Evolutionary conservation across 306 rosid species (phyloP).

Genomic region (Crotalaria pallida): DNA sequence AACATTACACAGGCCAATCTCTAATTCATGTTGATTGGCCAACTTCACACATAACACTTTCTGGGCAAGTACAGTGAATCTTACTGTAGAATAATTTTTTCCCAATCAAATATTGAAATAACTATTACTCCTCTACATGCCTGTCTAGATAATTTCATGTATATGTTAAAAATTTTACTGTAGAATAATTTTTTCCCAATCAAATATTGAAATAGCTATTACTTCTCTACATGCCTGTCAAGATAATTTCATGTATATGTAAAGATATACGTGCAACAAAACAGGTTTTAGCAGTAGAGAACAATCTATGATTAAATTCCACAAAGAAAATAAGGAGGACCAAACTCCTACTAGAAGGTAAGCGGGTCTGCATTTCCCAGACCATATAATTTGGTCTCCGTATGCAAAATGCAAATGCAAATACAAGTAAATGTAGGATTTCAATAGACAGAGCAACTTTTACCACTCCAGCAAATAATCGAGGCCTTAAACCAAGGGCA

Average conservation of each 20-base stretch:
- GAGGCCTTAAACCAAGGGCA: slow-evolving; percentile 95
- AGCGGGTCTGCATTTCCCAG: neutral
- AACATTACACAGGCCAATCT: slow-evolving; percentile 6
- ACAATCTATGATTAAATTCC: neutral
- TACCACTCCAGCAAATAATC: slow-evolving; percentile 88
- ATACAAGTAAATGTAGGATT: neutral
- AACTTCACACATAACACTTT: neutral
- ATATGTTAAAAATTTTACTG: slow-evolving; percentile 7
- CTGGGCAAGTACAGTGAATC: neutral
- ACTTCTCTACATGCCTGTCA: neutral
- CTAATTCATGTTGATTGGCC: neutral
- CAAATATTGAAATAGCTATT: neutral
- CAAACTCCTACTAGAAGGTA: slow-evolving; percentile 16
- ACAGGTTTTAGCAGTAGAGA: neutral
- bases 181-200: neutral
- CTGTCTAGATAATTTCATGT: neutral
- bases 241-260: neutral
- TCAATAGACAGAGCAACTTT: slow-evolving; percentile 1
- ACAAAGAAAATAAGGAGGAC: neutral
- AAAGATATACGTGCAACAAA: neutral
- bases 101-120: neutral
- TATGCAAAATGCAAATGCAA: neutral
- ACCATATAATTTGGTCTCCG: neutral
- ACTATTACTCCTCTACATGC: neutral
- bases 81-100: neutral